Evolutionary conservation across 768 basidiomycete genomes (phyloP).

Genomic region (Phanerodontia chrysosporium): DNA sequence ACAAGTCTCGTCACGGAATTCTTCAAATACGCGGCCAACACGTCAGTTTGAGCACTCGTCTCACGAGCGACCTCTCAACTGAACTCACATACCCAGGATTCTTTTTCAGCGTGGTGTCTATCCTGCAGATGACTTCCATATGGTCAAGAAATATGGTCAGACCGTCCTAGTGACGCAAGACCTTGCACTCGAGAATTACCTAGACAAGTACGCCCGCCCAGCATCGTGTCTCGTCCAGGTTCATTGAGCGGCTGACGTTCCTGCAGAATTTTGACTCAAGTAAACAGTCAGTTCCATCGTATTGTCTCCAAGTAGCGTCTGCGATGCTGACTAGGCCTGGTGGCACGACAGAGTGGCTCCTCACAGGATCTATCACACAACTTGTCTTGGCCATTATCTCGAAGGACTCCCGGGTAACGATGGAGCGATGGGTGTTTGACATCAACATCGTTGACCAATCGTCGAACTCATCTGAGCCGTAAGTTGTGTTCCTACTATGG

Average conservation of each 20-base stretch:
- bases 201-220: constrained; percentile 75
- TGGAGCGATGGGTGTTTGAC: constrained; percentile 99
- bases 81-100: constrained; percentile 49
- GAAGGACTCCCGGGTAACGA: constrained; percentile 84
- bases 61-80: constrained; percentile 7
- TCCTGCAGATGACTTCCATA: constrained; percentile 96
- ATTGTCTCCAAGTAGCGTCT: no score
- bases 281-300: constrained; percentile 51
- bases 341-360: constrained; percentile 74
- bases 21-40: constrained; percentile 99
- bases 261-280: constrained; percentile 83
- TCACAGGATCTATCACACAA: constrained; percentile 88
- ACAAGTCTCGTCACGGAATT: constrained; percentile 94
- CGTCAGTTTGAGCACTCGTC: constrained; percentile 45
- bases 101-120: constrained; percentile 96
- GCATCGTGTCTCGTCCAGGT: constrained; percentile 1
- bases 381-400: constrained; percentile 95
- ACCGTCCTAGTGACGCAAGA: constrained; percentile 94
- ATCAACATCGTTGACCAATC: constrained; percentile 76
- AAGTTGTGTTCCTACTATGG: constrained; percentile 23
- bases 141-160: constrained; percentile 99
- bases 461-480: constrained; percentile 44
- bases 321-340: not conserved
- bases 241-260: not conserved
- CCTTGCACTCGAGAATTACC: constrained; percentile 86